Percentiles rank a stretch among this genome's conserved stretches.
phyloP scores from a whole-genome alignment of 768 basidiomycete species.

The Pholiota microspora region DNA sequence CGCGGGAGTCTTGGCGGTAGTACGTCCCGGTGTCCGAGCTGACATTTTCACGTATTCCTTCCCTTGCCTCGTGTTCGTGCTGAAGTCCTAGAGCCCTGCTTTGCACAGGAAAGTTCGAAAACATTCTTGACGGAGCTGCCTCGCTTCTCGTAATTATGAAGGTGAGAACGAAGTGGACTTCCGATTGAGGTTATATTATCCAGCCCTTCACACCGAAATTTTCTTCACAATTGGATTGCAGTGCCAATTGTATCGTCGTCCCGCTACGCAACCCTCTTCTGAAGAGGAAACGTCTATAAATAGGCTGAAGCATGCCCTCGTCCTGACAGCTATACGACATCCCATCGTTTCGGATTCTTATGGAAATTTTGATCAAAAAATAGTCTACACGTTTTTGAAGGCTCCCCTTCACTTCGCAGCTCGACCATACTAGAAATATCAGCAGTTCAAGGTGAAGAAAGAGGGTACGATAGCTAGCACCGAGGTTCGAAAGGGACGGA shows the following conservation, averaged over 20 bases:
- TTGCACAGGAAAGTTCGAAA: too few species aligned
- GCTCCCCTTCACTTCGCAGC: too few species aligned
- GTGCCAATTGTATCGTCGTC: background rate
- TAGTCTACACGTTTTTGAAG: background rate
- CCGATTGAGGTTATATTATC: background rate
- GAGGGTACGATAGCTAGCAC: background rate
- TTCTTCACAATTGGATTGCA: background rate
- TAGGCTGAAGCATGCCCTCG: background rate
- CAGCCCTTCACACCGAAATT: background rate
- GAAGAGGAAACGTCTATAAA: background rate
- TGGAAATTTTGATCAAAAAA: background rate
- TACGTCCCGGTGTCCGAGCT: constrained; percentile 1
- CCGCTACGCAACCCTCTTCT: background rate
- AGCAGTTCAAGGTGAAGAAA: background rate
- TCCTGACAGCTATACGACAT: constrained; percentile 8
- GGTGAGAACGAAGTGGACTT: background rate
- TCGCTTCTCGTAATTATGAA: too few species aligned
- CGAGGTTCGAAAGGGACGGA: constrained; percentile 7
- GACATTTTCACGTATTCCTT: constrained; percentile 5
- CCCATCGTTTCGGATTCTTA: constrained; percentile 2
- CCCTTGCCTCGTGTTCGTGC: constrained; percentile 1
- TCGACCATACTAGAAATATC: background rate
- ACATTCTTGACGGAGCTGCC: too few species aligned
- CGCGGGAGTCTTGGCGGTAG: background rate
- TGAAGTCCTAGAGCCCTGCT: background rate